phyloP scores from a whole-genome alignment of 257 asterid species.

The Cynanchum wilfordii region DNA sequence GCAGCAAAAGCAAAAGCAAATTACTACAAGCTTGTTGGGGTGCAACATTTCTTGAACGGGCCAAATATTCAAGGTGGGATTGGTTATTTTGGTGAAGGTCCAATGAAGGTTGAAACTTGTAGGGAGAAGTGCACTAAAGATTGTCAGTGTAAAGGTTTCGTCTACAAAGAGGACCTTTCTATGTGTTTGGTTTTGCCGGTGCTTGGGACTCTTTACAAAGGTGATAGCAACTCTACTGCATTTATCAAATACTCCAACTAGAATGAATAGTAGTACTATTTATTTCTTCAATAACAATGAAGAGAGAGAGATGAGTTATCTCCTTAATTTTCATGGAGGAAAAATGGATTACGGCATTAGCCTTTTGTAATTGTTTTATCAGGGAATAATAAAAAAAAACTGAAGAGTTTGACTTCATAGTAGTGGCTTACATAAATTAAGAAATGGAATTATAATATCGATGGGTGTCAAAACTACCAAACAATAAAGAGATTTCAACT shows the following conservation, averaged over 20 bases:
- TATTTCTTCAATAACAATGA: neutral
- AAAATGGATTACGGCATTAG: neutral
- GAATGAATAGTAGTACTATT: neutral
- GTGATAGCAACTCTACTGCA: slow-evolving; percentile 5
- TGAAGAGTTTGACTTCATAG: too few species aligned
- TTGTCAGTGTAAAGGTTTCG: slow-evolving; percentile 4
- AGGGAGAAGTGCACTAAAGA: slow-evolving; percentile 1
- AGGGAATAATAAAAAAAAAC: neutral
- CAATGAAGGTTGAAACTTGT: slow-evolving; percentile 3
- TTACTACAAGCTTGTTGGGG: slow-evolving; percentile 18
- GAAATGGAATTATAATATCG: too few species aligned
- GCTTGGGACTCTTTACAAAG: slow-evolving; percentile 3
- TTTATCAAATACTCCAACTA: slow-evolving; percentile 2
- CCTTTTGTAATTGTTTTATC: neutral
- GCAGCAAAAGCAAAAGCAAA: neutral
- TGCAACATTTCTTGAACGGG: slow-evolving; percentile 22
- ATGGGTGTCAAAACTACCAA: too few species aligned
- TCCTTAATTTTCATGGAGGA: neutral
- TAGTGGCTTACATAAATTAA: too few species aligned
- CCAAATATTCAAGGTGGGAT: neutral
- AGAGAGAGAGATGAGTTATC: neutral
- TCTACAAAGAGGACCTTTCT: slow-evolving; percentile 4
- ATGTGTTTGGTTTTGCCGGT: slow-evolving; percentile 6
- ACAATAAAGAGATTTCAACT: too few species aligned
- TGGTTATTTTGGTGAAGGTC: slow-evolving; percentile 9